These are phyloP conservation scores for Cladosporium velox DNA, from an alignment of 2,329 filamentous ascomycete genomes.

Conservation along the genomic window DNA sequence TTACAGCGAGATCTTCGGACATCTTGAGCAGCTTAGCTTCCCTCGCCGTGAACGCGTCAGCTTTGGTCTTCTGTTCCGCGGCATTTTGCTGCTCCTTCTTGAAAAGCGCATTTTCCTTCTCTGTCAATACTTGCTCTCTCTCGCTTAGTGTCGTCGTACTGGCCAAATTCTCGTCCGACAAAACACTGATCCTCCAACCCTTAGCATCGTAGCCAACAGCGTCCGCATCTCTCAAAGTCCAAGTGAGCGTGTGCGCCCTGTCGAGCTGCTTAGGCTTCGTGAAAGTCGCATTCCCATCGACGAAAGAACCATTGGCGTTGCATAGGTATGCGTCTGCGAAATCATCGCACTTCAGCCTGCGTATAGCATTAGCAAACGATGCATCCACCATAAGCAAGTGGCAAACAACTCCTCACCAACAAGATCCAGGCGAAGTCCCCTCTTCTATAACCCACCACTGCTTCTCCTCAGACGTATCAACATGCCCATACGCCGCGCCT, in stretches of 20 bases:
- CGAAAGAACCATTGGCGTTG: background rate
- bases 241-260: background rate
- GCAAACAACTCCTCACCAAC: slow-evolving; percentile 1
- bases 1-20: background rate
- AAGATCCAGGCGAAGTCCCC: background rate
- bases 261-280: slow-evolving; percentile 2
- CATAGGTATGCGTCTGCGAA: slow-evolving; percentile 13
- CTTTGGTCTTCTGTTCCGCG: background rate
- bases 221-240: slow-evolving; percentile 14
- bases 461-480: slow-evolving; percentile 7
- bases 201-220: slow-evolving; percentile 11
- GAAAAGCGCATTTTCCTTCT: background rate
- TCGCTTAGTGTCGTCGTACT: background rate
- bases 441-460: slow-evolving; percentile 14
- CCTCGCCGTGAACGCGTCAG: background rate
- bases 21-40: background rate
- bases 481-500: background rate
- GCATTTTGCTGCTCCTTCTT: background rate
- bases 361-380: background rate
- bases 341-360: background rate
- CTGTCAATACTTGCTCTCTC: background rate
- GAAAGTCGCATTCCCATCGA: background rate
- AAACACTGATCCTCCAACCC: background rate
- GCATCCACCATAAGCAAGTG: background rate
- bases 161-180: background rate